Evolutionary conservation across 75 land plant species (phyloP), one percentile per base, ranked within the genome.

Genomic region (Selaginella tamariscina): DNA sequence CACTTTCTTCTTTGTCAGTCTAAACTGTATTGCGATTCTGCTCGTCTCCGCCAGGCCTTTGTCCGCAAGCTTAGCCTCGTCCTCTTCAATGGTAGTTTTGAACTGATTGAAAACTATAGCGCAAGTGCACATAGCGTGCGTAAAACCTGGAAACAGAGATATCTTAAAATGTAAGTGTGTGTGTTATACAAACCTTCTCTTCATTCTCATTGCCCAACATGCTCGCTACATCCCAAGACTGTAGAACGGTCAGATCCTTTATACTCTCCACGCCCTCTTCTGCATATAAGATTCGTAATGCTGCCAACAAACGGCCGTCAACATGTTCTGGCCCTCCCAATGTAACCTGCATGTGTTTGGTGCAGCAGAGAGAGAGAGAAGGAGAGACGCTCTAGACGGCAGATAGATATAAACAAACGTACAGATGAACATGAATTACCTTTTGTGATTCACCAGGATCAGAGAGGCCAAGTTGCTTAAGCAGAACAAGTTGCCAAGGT

Each of bases 241-340:
- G 79, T 1, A 93, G 62, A 39, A 57, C 49, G 33, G 26, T 23
- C 31, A 83, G 55, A 56, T 72, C 75, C 15, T 66, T 68, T n/a
- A n/a, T n/a, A 13, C 57, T 62, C 21, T 27, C 28, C n/a, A 82
- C 78, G 2, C 65, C 18, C 69, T 77, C 78, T 54, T 44, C 65
- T 1, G 86, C 74, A 33, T 84, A 79, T 32, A 93, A 75, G 22
- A 93, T 73, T 73, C 98, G 76, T 32, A 93, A 60, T 1, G 91
- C 91, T 22, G 91, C 98, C 56, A 93, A 74, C 29, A 93, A 67
- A 1, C 96, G 88, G 27, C 95, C 90, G 33, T 93, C 98, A 1
- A 93, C 80, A 49, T 84, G 28, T n/a, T 85, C 83, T 1, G 81
- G 62, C 62, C 91, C 98, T 76, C 97, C 97, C 56, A 93, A 56